phyloP scores from a whole-genome alignment of 2,329 filamentous ascomycete genomes.

The Penicillium verrucosum region DNA sequence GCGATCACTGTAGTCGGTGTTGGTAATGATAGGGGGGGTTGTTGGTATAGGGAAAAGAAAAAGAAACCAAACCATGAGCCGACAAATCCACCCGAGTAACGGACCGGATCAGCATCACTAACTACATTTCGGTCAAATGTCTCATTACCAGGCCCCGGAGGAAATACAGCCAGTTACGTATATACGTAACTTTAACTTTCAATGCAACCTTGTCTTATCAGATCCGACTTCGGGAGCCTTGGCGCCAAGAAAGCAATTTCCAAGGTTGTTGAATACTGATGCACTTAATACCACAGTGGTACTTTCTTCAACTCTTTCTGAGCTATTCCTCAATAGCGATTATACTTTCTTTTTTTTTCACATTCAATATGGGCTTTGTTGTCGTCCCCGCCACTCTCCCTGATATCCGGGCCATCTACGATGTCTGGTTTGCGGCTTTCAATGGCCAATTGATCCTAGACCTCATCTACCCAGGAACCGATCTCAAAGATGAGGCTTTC shows the following conservation, averaged over 20 bases:
- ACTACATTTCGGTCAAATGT: background rate
- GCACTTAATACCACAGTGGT: background rate
- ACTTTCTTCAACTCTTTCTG: background rate
- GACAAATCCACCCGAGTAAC: background rate
- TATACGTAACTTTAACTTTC: background rate
- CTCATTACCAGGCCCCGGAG: background rate
- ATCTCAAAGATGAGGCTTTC: conserved; percentile 37
- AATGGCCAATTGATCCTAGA: conserved; percentile 41
- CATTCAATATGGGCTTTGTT: conserved; percentile 36
- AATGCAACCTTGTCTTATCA: conserved; percentile 3
- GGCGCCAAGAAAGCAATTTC: background rate
- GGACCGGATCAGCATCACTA: background rate
- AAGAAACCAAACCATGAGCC: background rate
- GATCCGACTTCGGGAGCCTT: conserved; percentile 7
- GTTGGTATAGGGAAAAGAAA: background rate
- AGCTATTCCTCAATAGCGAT: background rate
- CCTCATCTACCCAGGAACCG: conserved; percentile 41
- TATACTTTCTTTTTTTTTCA: background rate
- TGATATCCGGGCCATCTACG: conserved; percentile 20
- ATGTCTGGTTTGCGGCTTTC: conserved; percentile 22
- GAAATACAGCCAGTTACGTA: background rate
- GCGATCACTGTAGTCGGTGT: background rate
- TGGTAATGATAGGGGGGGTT: background rate
- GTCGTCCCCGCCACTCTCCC: conserved; percentile 38
- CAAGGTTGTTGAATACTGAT: background rate